Evolutionary conservation across 2,329 filamentous ascomycete species (phyloP).

Genomic region (Monosporascus sp.): DNA sequence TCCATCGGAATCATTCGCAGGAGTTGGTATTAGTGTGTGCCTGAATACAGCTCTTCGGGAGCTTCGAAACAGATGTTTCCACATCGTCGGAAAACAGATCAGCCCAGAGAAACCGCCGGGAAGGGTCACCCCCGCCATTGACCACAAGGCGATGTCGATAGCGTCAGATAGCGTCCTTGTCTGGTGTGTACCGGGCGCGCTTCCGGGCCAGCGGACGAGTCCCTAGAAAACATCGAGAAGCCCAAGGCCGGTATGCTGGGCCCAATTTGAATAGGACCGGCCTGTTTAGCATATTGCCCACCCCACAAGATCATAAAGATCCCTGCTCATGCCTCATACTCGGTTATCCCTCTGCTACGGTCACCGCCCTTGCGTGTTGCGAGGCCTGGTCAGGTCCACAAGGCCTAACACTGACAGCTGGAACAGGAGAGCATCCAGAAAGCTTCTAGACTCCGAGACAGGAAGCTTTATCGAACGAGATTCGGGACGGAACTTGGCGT

Average conservation of each 20-base stretch:
- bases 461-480: no score
- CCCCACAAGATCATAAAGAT: neutral
- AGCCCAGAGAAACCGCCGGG: neutral
- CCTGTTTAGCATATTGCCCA: neutral
- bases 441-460: conserved; percentile 14
- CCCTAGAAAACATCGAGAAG: neutral
- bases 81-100: neutral
- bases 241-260: neutral
- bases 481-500: no score
- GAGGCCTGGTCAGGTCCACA: neutral
- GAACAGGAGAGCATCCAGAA: conserved; percentile 9
- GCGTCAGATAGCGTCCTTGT: neutral
- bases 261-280: neutral
- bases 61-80: neutral
- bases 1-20: no score
- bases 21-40: no score
- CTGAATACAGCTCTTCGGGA: neutral
- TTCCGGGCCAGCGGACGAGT: neutral
- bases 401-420: neutral
- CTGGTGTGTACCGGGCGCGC: neutral
- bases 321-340: neutral
- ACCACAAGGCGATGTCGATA: neutral
- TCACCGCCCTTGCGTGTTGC: neutral
- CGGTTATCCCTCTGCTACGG: neutral
- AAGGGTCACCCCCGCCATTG: neutral